Conservation (phyloP, 1,139 yeast species). For the Nakaseomyces glabratus region DNA sequence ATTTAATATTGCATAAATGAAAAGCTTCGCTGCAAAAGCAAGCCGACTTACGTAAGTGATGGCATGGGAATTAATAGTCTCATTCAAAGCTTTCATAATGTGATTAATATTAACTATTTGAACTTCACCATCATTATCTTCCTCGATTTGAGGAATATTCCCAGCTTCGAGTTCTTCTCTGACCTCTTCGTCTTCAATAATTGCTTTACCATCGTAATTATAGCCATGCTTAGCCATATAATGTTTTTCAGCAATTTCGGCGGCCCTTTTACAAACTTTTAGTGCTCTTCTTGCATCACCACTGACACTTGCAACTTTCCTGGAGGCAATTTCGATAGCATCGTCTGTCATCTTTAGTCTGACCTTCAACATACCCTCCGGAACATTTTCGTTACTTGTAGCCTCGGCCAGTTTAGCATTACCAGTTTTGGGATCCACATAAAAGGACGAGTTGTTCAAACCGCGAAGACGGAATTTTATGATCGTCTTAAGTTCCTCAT, state of each 20-base stretch:
- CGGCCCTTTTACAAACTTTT: slow-evolving; percentile 81
- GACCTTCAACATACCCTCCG: slow-evolving; percentile 24
- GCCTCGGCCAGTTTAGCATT: slow-evolving; percentile 24
- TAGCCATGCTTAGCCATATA: slow-evolving; percentile 34
- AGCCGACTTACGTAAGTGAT: slow-evolving; percentile 49
- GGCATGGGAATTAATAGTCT: slow-evolving; percentile 68
- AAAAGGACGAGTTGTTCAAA: slow-evolving; percentile 35
- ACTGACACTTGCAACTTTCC: slow-evolving; percentile 91
- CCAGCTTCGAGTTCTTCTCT: slow-evolving; percentile 10
- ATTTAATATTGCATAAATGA: slow-evolving; percentile 58
- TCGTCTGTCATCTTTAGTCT: slow-evolving; percentile 50
- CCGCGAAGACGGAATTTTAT: slow-evolving; percentile 61
- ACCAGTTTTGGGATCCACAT: slow-evolving; percentile 29
- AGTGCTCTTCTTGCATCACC: slow-evolving; percentile 96
- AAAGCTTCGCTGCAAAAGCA: slow-evolving; percentile 61
- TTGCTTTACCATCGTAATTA: slow-evolving; percentile 21
- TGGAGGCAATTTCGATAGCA: slow-evolving; percentile 84
- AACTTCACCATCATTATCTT: slow-evolving; percentile 30
- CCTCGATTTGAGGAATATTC: slow-evolving; percentile 9
- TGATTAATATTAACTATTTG: slow-evolving; percentile 60
- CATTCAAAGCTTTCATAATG: slow-evolving; percentile 69
- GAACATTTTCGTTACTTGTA: slow-evolving; percentile 9
- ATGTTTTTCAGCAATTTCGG: slow-evolving; percentile 72
- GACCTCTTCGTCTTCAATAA: slow-evolving; percentile 8
- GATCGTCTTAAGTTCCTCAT: slow-evolving; percentile 65